These are phyloP conservation scores for Penicillium tannophilum DNA, from an alignment of 495 filamentous ascomycete genomes.

Conservation along the genomic window DNA sequence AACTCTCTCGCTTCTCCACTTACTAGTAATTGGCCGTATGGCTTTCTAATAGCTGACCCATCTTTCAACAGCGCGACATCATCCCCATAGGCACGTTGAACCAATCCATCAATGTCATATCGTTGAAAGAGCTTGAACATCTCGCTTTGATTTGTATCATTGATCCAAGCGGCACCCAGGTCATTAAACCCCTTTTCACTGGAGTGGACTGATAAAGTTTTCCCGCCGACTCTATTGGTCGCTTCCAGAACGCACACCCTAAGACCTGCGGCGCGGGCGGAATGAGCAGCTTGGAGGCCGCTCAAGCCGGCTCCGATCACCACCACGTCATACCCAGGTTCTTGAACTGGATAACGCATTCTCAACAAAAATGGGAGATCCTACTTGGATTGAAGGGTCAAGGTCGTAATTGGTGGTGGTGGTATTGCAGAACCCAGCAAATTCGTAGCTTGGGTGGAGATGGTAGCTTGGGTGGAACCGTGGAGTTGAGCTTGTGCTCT, in stretches of 20 bases:
- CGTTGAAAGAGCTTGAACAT: conserved; percentile 36
- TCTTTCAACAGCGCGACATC: conserved; percentile 29
- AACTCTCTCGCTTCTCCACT: neutral
- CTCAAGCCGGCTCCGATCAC: conserved; percentile 53
- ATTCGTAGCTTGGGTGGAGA: too few relatives aligned
- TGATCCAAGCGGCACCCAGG: conserved; percentile 54
- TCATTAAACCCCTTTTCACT: conserved; percentile 38
- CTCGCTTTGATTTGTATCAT: conserved; percentile 47
- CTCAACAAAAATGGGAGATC: too few relatives aligned
- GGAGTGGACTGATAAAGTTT: conserved; percentile 33
- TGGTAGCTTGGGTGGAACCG: too few relatives aligned
- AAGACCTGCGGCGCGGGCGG: conserved; percentile 40
- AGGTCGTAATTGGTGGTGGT: too few relatives aligned
- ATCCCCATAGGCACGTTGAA: conserved; percentile 38
- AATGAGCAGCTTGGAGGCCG: conserved; percentile 49
- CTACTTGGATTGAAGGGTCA: too few relatives aligned
- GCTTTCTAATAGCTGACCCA: conserved; percentile 19
- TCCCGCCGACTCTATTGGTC: conserved; percentile 49
- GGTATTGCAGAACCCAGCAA: too few relatives aligned
- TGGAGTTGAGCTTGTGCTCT: too few relatives aligned
- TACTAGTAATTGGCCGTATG: conserved; percentile 6
- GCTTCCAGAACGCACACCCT: conserved; percentile 48
- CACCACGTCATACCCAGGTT: conserved; percentile 34
- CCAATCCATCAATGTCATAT: conserved; percentile 40
- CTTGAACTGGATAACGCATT: neutral